Percentiles rank a stretch among this genome's conserved stretches.
Conservation (phyloP, 108 stramenopile genomes). For the Cyclotella sp. region DNA sequence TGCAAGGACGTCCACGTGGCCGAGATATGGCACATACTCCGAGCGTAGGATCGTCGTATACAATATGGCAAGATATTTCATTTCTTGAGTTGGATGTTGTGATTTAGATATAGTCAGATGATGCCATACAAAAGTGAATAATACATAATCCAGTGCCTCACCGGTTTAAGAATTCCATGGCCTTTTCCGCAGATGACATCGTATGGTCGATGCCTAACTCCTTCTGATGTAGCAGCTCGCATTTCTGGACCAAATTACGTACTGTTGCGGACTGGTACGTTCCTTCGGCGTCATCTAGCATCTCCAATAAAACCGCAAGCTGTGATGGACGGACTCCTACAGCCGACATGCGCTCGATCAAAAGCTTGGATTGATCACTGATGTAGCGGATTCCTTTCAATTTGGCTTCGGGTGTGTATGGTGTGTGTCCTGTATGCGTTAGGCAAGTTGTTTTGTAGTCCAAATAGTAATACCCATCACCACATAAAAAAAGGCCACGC, state of each 20-base stretch:
- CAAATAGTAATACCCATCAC: not conserved
- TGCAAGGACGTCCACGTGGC: not conserved
- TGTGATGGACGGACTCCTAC: not conserved
- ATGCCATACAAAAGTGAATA: not conserved
- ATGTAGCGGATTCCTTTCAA: not conserved
- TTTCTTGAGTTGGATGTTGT: not conserved
- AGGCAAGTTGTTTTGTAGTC: not conserved
- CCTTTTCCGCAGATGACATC: not conserved
- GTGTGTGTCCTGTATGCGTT: not conserved
- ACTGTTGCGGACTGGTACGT: not conserved
- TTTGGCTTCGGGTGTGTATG: not conserved
- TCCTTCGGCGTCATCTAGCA: not conserved
- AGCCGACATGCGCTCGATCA: not conserved
- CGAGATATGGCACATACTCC: not conserved
- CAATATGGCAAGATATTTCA: slow-evolving; percentile 2
- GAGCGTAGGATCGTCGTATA: not conserved
- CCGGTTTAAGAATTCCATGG: not conserved
- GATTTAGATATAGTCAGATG: not conserved
- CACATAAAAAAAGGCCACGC: not conserved
- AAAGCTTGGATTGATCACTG: not conserved
- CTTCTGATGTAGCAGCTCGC: not conserved
- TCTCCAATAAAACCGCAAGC: not conserved
- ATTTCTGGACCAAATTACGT: not conserved
- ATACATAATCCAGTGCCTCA: too few relatives aligned
- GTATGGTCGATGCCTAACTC: not conserved